phyloP scores from a whole-genome alignment of 768 basidiomycete genomes.

The Auricularia heimuer region DNA sequence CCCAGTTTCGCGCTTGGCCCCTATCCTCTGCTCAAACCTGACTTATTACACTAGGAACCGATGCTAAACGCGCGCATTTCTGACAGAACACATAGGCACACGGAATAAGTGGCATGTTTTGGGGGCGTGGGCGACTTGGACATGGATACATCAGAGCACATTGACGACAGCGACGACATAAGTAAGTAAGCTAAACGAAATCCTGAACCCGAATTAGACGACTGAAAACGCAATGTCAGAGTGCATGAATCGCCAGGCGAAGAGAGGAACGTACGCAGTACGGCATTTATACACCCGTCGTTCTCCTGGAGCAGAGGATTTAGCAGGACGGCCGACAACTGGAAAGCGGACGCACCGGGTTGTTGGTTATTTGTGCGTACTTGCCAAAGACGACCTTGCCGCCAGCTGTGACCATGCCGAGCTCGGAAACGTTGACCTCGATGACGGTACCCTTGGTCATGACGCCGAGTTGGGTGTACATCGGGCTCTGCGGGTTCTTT shows the following conservation, averaged over 20 bases:
- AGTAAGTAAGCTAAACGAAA: too few relatives aligned
- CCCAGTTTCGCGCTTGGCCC: too few relatives aligned
- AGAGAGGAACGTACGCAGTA: constrained; percentile 55
- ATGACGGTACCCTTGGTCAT: constrained; percentile 98
- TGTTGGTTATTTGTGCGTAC: constrained; percentile 90
- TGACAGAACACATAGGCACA: too few relatives aligned
- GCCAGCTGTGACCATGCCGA: constrained; percentile 94
- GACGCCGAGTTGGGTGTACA: constrained; percentile 94
- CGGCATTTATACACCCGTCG: constrained; percentile 92
- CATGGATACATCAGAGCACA: too few relatives aligned
- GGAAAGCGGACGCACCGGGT: constrained; percentile 34
- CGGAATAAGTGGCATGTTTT: too few relatives aligned
- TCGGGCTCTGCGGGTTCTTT: constrained; percentile 98
- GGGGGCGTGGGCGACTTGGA: too few relatives aligned
- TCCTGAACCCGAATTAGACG: background rate
- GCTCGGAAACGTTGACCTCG: constrained; percentile 97
- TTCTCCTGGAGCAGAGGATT: constrained; percentile 42
- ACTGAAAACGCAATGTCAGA: background rate
- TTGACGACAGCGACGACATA: too few relatives aligned
- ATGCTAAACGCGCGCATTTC: too few relatives aligned
- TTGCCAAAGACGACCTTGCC: constrained; percentile 88
- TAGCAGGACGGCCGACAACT: too few relatives aligned
- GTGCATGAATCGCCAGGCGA: background rate
- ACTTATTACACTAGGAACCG: too few relatives aligned
- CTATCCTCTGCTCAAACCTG: too few relatives aligned